phyloP scores from a whole-genome alignment of 192 early-diverging fungal genomes.

The Endogone sp. region DNA sequence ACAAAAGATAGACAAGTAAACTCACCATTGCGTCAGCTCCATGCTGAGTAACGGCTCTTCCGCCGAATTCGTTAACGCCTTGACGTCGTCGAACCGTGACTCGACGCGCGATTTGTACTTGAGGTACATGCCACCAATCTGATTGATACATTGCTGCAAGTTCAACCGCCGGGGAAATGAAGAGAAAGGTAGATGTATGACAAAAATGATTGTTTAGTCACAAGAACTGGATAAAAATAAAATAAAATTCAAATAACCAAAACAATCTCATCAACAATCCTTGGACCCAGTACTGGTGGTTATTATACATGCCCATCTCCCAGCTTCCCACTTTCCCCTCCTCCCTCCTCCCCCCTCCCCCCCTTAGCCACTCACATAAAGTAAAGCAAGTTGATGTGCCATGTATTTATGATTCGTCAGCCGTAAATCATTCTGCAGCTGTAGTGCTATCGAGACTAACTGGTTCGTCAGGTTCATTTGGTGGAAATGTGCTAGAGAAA shows the following conservation, averaged over 20 bases:
- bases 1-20: not conserved
- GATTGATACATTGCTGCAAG: slow-evolving; percentile 39
- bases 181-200: too few species aligned
- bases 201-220: too few species aligned
- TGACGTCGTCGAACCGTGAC: slow-evolving; percentile 33
- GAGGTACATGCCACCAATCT: slow-evolving; percentile 34
- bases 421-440: slow-evolving; percentile 42
- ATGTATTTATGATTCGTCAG: slow-evolving; percentile 50
- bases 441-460: slow-evolving; percentile 41
- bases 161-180: too few species aligned
- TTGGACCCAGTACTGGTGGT: too few species aligned
- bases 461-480: slow-evolving; percentile 21
- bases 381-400: slow-evolving; percentile 48
- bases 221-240: too few species aligned
- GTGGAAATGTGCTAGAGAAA: not conserved
- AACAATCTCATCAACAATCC: too few species aligned
- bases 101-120: slow-evolving; percentile 43
- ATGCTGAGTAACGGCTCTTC: slow-evolving; percentile 27
- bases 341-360: not conserved
- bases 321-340: not conserved
- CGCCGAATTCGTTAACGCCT: slow-evolving; percentile 25
- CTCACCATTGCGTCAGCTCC: slow-evolving; percentile 37
- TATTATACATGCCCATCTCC: too few species aligned
- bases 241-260: not conserved
- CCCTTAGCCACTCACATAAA: slow-evolving; percentile 35